Conservation (phyloP, 345 rosid species). For the Heritiera fomes region DNA sequence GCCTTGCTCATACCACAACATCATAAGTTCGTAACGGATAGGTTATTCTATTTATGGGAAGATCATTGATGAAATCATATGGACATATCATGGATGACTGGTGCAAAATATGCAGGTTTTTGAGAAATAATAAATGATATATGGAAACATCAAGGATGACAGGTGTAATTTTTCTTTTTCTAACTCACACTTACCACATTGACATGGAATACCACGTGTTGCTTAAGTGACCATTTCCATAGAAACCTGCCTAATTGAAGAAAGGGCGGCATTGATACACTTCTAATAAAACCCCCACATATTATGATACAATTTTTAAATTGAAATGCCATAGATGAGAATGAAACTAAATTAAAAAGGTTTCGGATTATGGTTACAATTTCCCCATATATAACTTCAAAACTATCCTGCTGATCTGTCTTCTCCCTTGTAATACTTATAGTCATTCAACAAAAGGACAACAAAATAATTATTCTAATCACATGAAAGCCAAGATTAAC, state of each 20-base stretch:
- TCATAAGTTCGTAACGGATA: background rate
- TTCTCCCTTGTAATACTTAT: background rate
- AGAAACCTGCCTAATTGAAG: background rate
- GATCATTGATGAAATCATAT: background rate
- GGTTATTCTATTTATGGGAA: background rate
- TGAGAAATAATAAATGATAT: no score
- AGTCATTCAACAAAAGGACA: background rate
- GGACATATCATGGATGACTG: no score
- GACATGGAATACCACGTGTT: background rate
- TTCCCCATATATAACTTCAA: constrained; percentile 4
- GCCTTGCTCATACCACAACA: background rate
- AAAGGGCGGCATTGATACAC: background rate
- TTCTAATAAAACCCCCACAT: background rate
- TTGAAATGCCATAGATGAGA: background rate
- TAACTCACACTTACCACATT: background rate
- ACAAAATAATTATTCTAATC: background rate
- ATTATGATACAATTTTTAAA: background rate
- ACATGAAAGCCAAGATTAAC: background rate
- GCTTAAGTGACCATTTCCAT: background rate
- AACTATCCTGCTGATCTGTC: background rate
- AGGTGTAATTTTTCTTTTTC: background rate
- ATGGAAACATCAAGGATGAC: background rate
- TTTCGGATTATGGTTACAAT: background rate
- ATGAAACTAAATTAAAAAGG: background rate
- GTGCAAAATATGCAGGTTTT: no score